Conservation (phyloP, 345 rosid genomes). For the Euphorbia peplus region DNA sequence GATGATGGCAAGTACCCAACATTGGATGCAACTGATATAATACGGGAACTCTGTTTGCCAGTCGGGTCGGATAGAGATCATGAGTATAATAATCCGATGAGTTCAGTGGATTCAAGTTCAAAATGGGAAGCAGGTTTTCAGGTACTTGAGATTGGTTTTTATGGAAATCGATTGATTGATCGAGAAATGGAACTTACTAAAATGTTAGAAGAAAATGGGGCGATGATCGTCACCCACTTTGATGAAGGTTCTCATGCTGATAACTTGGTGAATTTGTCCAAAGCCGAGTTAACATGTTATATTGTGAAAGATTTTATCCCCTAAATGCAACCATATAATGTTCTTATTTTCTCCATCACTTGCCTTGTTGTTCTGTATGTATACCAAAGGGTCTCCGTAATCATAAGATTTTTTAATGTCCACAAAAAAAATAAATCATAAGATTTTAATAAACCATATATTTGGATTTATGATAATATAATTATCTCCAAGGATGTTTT, state of each 20-base stretch:
- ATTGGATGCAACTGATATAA: slow-evolving; percentile 24
- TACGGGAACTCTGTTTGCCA: slow-evolving; percentile 46
- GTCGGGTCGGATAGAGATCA: slow-evolving; percentile 39
- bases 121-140: no score
- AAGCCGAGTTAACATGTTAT: not conserved
- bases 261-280: slow-evolving; percentile 26
- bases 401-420: no score
- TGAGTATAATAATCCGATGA: slow-evolving; percentile 32
- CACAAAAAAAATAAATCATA: no score
- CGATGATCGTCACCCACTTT: slow-evolving; percentile 29
- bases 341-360: no score
- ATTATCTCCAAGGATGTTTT: no score
- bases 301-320: no score
- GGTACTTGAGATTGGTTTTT: slow-evolving; percentile 22
- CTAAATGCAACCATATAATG: no score
- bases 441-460: no score
- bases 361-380: no score
- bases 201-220: slow-evolving; percentile 43
- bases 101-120: no score
- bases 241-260: slow-evolving; percentile 36
- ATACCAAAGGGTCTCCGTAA: no score
- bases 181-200: slow-evolving; percentile 38
- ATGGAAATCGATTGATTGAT: slow-evolving; percentile 48
- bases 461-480: no score
- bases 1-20: slow-evolving; percentile 29